Percentiles rank a stretch among this genome's conserved stretches.
Evolutionary conservation across 2,329 filamentous ascomycete genomes (phyloP).

Genomic region (Penicillium capsulatum): DNA sequence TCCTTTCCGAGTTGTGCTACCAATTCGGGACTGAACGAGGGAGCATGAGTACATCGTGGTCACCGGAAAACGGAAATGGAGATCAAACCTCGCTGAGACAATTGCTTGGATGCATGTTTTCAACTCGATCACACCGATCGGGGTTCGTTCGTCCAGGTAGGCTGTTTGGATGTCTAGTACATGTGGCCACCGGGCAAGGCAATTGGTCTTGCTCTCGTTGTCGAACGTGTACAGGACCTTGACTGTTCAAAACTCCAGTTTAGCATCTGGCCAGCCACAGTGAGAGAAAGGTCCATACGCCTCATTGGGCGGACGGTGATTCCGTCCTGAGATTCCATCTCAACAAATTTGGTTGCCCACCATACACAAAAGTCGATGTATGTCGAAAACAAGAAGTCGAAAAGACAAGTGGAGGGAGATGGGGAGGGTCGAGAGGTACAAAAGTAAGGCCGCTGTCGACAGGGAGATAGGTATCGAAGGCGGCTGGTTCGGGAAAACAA

Average conservation of each 20-base stretch:
- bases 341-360: conserved; percentile 26
- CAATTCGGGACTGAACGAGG: conserved; percentile 70
- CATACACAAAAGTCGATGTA: conserved; percentile 26
- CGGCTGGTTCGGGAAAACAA: conserved; percentile 9
- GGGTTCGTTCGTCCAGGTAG: conserved; percentile 69
- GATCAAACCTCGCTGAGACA: conserved; percentile 54
- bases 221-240: conserved; percentile 98
- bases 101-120: conserved; percentile 83
- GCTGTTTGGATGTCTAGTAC: conserved; percentile 75
- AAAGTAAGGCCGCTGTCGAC: not conserved
- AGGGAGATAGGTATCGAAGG: conserved; percentile 13
- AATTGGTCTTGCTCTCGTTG: conserved; percentile 79
- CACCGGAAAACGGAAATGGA: conserved; percentile 2
- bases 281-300: conserved; percentile 49
- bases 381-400: not conserved
- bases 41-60: conserved; percentile 5
- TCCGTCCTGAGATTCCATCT: conserved; percentile 48
- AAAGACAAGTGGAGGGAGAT: not conserved
- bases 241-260: conserved; percentile 52
- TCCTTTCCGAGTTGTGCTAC: conserved; percentile 68
- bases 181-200: conserved; percentile 79
- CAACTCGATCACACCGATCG: conserved; percentile 84
- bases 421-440: conserved; percentile 6
- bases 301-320: conserved; percentile 62
- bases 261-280: conserved; percentile 11